A percentile compares a stretch with the other conserved stretches of the same genome.
Conservation (phyloP, 768 basidiomycete genomes). For the Rhizopogon sp. region DNA sequence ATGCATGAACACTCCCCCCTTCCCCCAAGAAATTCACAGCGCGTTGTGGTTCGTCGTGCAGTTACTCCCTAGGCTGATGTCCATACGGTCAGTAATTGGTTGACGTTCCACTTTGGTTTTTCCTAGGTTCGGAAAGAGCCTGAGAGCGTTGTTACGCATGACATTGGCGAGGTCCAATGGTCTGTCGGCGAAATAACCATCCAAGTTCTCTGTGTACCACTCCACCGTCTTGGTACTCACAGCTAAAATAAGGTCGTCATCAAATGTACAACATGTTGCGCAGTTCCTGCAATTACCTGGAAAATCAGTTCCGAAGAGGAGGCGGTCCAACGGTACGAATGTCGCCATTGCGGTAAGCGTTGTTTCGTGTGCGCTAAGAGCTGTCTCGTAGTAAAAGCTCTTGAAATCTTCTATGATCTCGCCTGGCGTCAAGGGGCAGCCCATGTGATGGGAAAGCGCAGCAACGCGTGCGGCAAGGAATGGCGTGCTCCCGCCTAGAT, state of each 20-base stretch:
- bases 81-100: background rate
- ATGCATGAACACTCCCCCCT: constrained; percentile 12
- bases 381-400: constrained; percentile 72
- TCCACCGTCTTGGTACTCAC: constrained; percentile 47
- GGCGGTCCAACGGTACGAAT: constrained; percentile 43
- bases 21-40: constrained; percentile 7
- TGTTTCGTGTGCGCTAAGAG: constrained; percentile 52
- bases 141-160: constrained; percentile 44
- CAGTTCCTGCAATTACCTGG: constrained; percentile 44
- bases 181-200: constrained; percentile 41
- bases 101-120: background rate
- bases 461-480: constrained; percentile 68
- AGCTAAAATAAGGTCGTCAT: constrained; percentile 32
- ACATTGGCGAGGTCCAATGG: constrained; percentile 37
- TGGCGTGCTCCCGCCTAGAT: constrained; percentile 66
- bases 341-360: constrained; percentile 46
- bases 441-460: constrained; percentile 64
- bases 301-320: constrained; percentile 75
- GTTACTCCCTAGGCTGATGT: background rate
- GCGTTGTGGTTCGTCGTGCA: constrained; percentile 4
- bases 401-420: constrained; percentile 68
- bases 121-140: constrained; percentile 42
- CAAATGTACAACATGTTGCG: background rate
- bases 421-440: constrained; percentile 53
- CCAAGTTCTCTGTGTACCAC: constrained; percentile 59